These are phyloP conservation scores for Goniomonas avonlea DNA, from an alignment of 78 protist genomes.

Conservation along the genomic window DNA sequence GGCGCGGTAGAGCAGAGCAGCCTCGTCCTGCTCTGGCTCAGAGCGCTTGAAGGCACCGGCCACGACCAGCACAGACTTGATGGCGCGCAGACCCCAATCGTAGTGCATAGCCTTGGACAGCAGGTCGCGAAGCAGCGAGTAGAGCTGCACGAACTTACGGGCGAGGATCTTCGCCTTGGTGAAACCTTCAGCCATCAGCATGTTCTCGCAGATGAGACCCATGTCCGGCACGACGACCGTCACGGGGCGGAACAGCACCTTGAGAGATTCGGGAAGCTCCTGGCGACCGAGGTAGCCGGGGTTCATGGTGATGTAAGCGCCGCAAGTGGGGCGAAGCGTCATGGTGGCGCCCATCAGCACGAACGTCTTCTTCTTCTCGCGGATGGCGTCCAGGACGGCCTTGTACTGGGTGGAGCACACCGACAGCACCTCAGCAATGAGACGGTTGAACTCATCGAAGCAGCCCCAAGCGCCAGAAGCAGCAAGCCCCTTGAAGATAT, in stretches of 20 bases:
- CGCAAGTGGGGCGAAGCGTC: slow-evolving; percentile 31
- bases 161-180: slow-evolving; percentile 42
- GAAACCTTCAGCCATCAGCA: slow-evolving; percentile 69
- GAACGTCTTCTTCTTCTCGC: neutral
- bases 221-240: slow-evolving; percentile 64
- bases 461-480: slow-evolving; percentile 46
- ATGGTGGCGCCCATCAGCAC: slow-evolving; percentile 1
- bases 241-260: slow-evolving; percentile 58
- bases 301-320: slow-evolving; percentile 67
- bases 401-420: slow-evolving; percentile 58
- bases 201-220: slow-evolving; percentile 54
- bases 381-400: slow-evolving; percentile 39
- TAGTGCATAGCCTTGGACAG: slow-evolving; percentile 58
- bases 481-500: slow-evolving; percentile 44
- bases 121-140: slow-evolving; percentile 43
- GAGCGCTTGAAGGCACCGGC: slow-evolving; percentile 56
- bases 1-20: slow-evolving; percentile 51
- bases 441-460: slow-evolving; percentile 63
- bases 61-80: slow-evolving; percentile 49
- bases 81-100: slow-evolving; percentile 69
- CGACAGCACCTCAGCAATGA: slow-evolving; percentile 52
- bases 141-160: slow-evolving; percentile 38
- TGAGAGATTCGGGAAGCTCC: slow-evolving; percentile 63
- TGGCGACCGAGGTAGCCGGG: slow-evolving; percentile 86
- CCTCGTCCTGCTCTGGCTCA: slow-evolving; percentile 52